Base-by-base conservation (phyloP, 257 asterid species). In the Solanum verrucosum region DNA sequence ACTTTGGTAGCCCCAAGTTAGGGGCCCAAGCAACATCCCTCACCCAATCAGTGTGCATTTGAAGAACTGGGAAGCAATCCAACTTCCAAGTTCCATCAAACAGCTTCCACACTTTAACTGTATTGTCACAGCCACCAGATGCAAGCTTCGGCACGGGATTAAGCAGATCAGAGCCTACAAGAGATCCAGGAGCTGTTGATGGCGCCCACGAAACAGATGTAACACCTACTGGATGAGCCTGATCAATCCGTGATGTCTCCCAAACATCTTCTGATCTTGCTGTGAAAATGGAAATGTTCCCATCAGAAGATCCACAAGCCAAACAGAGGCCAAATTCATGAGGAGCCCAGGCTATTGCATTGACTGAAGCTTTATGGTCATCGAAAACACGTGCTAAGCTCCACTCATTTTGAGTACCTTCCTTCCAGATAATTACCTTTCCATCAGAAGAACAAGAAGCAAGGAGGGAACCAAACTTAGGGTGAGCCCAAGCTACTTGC, bases 401-500 rank as follows among this genome's bases (percentile, higher is more conserved):
- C 98, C 98, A 95, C 88, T 95, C 95, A 9, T 93, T 93, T 86
- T 89, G 94, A 52, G 84, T 84, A 59, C 92, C 94, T 89, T 95
- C 98, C 77, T 92, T 94, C 98, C 98, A 95, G 86, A 95, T 91
- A 60, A 94, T 88, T 75, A 94, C 96, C 87, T 88, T 93, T 65
- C 96, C 96, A 87, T 95, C 98, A 72, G 94, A 94, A 12, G 98
- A 95, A 68, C 96, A 94, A 9, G 98, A 95, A 63, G 98, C 95
- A 56, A 95, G 94, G 88, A 93, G 91, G 16, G 98, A 95, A 9
- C 98, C 98, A 27, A 93, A 94, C 86, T 94, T 95, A 7, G 98
- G 98, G 68, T 94, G 98, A 56, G 96, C 98, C 98, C 98, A 95
- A 8, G 93, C 88, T 3, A 89, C 98, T 89, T 95, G 96, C 98